A percentile compares a stretch with the other conserved stretches of the same genome.
Conservation (phyloP, 768 basidiomycete genomes). For the Russula sp. region DNA sequence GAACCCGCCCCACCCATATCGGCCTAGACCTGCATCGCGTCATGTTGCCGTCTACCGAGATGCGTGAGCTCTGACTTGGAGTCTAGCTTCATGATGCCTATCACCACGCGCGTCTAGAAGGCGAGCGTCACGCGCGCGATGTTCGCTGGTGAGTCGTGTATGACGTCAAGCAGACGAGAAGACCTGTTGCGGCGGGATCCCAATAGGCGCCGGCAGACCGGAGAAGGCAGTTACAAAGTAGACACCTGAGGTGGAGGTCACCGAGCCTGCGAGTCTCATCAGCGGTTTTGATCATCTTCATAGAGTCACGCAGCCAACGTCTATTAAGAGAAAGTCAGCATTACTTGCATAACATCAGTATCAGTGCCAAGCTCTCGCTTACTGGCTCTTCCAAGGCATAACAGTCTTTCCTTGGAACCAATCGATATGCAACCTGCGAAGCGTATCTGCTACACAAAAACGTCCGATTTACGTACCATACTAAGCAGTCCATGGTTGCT, state of each 20-base stretch:
- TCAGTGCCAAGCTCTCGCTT: constrained; percentile 37
- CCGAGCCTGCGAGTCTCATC: constrained; percentile 77
- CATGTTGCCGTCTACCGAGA: constrained; percentile 97
- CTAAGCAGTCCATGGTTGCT: constrained; percentile 86
- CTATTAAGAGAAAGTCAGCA: constrained; percentile 49
- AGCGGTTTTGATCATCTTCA: constrained; percentile 77
- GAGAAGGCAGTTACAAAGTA: constrained; percentile 98
- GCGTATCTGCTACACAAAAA: constrained; percentile 34
- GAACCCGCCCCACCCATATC: constrained; percentile 92
- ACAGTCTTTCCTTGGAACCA: constrained; percentile 74
- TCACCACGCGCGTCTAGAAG: constrained; percentile 91
- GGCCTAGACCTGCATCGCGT: constrained; percentile 84
- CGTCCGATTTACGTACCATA: constrained; percentile 51
- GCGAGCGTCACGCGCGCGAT: constrained; percentile 93
- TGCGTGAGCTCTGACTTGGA: constrained; percentile 74
- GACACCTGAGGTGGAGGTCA: constrained; percentile 77
- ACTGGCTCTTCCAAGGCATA: constrained; percentile 96
- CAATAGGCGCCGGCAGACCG: constrained; percentile 97
- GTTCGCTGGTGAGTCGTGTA: constrained; percentile 90
- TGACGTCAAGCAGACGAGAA: constrained; percentile 81
- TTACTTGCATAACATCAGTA: neutral
- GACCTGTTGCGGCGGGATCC: constrained; percentile 90
- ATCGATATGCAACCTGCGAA: constrained; percentile 80
- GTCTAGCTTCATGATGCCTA: constrained; percentile 94
- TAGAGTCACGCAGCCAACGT: constrained; percentile 92